Conservation (phyloP, 441 rosid genomes). For the Adansonia grandidieri region DNA sequence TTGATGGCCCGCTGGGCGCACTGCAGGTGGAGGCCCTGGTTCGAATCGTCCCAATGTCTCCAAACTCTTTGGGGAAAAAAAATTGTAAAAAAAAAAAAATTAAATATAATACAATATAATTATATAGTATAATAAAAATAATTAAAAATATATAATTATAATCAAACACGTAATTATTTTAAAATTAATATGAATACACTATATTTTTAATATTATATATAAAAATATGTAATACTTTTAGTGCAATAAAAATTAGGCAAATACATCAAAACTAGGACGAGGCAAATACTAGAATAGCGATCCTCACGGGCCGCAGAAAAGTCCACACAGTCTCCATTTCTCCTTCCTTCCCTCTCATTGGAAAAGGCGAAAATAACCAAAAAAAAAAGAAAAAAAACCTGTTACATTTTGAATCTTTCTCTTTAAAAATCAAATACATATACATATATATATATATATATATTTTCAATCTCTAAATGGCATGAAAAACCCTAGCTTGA, state of each 20-base stretch:
- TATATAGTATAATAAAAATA: too few relatives aligned
- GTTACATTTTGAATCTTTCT: conserved; percentile 16
- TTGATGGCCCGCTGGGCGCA: background rate
- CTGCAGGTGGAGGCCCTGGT: conserved; percentile 19
- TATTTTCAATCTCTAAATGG: conserved; percentile 20
- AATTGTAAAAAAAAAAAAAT: too few relatives aligned
- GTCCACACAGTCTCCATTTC: background rate
- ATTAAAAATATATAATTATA: background rate
- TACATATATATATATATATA: too few relatives aligned
- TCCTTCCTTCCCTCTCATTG: conserved; percentile 23
- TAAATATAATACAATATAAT: too few relatives aligned
- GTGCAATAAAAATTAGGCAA: too few relatives aligned
- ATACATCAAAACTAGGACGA: too few relatives aligned
- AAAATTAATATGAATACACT: too few relatives aligned
- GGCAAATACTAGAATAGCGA: too few relatives aligned
- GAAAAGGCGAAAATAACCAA: background rate
- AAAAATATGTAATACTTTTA: too few relatives aligned
- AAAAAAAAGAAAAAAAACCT: background rate
- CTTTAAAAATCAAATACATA: background rate
- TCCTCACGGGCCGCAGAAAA: background rate
- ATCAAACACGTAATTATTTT: too few relatives aligned
- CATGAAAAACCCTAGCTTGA: conserved; percentile 44
- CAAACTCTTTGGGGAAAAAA: conserved; percentile 35
- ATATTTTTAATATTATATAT: too few relatives aligned
- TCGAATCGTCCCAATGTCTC: conserved; percentile 24